Percentiles rank a stretch among this genome's conserved stretches.
These are phyloP conservation scores for Syncephalastrum sp. DNA, from an alignment of 371 early-diverging fungal species.

Conservation along the genomic window DNA sequence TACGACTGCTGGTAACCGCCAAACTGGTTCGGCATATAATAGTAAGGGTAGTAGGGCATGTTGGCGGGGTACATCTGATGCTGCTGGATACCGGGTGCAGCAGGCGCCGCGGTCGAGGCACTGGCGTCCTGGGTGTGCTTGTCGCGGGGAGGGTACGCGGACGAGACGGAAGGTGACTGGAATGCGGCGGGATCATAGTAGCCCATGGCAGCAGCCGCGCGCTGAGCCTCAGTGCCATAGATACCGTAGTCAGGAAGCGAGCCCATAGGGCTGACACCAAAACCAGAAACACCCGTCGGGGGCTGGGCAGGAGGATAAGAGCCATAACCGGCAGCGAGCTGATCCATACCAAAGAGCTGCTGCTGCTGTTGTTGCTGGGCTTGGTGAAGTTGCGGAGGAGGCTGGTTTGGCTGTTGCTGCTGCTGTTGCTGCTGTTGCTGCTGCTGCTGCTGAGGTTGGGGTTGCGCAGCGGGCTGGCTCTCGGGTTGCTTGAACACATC, in stretches of 20 bases:
- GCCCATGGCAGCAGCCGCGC: conserved; percentile 54
- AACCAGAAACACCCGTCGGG: conserved; percentile 59
- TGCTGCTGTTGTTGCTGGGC: conserved; percentile 24
- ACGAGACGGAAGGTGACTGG: conserved; percentile 41
- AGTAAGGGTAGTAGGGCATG: conserved; percentile 73
- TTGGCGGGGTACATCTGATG: conserved; percentile 42
- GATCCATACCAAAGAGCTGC: conserved; percentile 49
- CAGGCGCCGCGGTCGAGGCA: conserved; percentile 19
- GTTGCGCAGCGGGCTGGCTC: conserved; percentile 3
- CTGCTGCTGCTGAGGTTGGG: conserved; percentile 11
- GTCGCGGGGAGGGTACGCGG: conserved; percentile 39
- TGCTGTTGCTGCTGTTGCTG: conserved; percentile 15
- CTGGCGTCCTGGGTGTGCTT: conserved; percentile 25
- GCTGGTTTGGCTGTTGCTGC: conserved; percentile 13
- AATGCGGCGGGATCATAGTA: conserved; percentile 60
- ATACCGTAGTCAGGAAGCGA: conserved; percentile 56
- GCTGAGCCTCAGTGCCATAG: conserved; percentile 47
- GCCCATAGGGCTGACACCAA: conserved; percentile 72
- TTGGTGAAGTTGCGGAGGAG: conserved; percentile 5
- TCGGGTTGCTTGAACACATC: conserved; percentile 1
- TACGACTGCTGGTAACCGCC: conserved; percentile 69
- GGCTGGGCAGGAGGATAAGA: conserved; percentile 59
- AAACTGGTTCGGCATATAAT: conserved; percentile 75
- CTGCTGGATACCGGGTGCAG: conserved; percentile 25
- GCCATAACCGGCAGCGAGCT: conserved; percentile 53